A percentile compares a stretch with the other conserved stretches of the same genome.
phyloP scores from a whole-genome alignment of 1,284 basidiomycete species.

The Melanopsichium pennsylvanicum region DNA sequence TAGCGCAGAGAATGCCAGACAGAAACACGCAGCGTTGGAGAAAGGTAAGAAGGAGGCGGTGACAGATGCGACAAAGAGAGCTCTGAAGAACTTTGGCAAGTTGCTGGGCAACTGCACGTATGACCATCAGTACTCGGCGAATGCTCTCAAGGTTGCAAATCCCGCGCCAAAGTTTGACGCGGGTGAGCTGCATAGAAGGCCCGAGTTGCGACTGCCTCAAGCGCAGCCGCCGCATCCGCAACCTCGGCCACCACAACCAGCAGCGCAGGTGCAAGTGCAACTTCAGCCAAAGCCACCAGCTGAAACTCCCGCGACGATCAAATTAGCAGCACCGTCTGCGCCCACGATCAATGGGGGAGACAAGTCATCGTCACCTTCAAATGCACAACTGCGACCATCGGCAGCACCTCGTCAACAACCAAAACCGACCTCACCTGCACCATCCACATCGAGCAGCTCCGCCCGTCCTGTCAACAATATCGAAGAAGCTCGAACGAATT shows the following conservation, averaged over 20 bases:
- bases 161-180: conserved; percentile 50
- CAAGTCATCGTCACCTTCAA: not conserved
- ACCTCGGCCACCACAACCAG: not conserved
- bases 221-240: conserved; percentile 12
- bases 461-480: not conserved
- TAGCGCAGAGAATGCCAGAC: conserved; percentile 80
- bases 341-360: not conserved
- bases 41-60: conserved; percentile 99
- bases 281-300: not conserved
- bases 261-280: not conserved
- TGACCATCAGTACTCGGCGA: conserved; percentile 85
- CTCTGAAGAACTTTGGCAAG: conserved; percentile 90
- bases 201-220: conserved; percentile 26
- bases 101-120: conserved; percentile 91
- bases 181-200: conserved; percentile 43
- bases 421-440: not conserved
- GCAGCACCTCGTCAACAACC: not conserved
- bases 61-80: conserved; percentile 90
- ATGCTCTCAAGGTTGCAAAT: conserved; percentile 74
- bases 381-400: not conserved
- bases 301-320: not conserved
- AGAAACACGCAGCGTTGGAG: conserved; percentile 85
- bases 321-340: not conserved
- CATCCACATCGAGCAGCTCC: not conserved
- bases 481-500: not conserved